Conservation (phyloP, 495 filamentous ascomycete genomes). For the Lasiosphaeria miniovina region DNA sequence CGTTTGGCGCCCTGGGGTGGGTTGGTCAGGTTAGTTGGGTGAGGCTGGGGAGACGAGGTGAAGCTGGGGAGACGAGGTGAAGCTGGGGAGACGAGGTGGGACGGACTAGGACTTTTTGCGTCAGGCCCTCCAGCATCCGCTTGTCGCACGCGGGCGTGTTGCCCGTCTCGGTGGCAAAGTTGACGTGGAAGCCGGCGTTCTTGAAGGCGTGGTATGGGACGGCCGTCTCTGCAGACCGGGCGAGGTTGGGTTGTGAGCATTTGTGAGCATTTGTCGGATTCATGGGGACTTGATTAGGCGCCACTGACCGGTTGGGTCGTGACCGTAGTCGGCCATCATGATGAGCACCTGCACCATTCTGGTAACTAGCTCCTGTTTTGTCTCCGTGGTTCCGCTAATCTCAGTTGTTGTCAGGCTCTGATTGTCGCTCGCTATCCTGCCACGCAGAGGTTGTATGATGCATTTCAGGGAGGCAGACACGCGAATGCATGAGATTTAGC, state of each 20-base stretch:
- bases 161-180: slow-evolving; percentile 52
- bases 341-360: slow-evolving; percentile 34
- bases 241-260: neutral
- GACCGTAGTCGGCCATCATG: slow-evolving; percentile 55
- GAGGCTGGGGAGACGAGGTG: neutral
- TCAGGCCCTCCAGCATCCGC: slow-evolving; percentile 51
- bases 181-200: slow-evolving; percentile 47
- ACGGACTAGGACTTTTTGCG: slow-evolving; percentile 50
- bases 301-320: slow-evolving; percentile 49
- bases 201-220: slow-evolving; percentile 52
- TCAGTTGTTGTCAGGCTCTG: too few relatives aligned
- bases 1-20: slow-evolving; percentile 45
- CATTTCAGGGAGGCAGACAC: too few relatives aligned
- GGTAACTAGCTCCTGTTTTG: neutral
- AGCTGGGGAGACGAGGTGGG: slow-evolving; percentile 2
- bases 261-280: neutral
- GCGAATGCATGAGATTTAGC: too few relatives aligned
- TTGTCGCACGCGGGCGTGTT: slow-evolving; percentile 48
- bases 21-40: slow-evolving; percentile 13
- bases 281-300: slow-evolving; percentile 14
- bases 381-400: too few relatives aligned
- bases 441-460: too few relatives aligned
- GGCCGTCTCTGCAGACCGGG: slow-evolving; percentile 41
- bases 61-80: slow-evolving; percentile 2
- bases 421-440: too few relatives aligned